Evolutionary conservation across 768 basidiomycete species (phyloP), one percentile per base, ranked within the genome.

Genomic region (Termitomyces sp.): DNA sequence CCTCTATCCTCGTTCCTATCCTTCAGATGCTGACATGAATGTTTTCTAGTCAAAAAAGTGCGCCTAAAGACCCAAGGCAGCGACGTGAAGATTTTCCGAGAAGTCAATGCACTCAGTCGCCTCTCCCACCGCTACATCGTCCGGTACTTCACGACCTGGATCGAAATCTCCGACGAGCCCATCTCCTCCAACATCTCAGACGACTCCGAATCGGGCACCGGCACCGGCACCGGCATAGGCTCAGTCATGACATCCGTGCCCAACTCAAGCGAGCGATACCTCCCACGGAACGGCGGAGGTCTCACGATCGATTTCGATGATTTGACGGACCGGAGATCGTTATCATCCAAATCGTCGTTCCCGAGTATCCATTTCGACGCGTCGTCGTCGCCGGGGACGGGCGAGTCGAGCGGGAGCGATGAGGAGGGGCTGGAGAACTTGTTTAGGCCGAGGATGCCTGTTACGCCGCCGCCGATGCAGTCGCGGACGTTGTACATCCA

Each of bases 41-140:
- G 39, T 26, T 22, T 29, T 56, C 28, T 65, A 88, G 91, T 94
- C 54, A 94, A 98, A 79, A 95, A 96, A 71, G 85, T 98, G 62
- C 85, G 87, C 46, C 78, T 96, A 18, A 84, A 86, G 42, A 84
- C 85, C 0, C 78, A 79, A 56, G 88, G 93, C 64, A 91, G 85
- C 60, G 92, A 94, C 66, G 83, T 79, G 56, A 94, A 88, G 72
- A 94, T 97, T 57, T 91, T 92, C 68, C 81, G 95, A 4, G 94
- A 97, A 70, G 92, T 96, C 48, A 90, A 90, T 59, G 90, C 90
- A 0, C 75, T 97, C n/a, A 92, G 90, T 64, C 78, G 86, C 33
- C 81, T 98, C 29, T 90, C 86, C 41, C 94, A 98, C 69, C 86
- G 88, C 8, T 91, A 88, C 72, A 89, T 98, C 64, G 95, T 97